Conservation (phyloP, 768 basidiomycete species). For the Boletus pseudopeckii region DNA sequence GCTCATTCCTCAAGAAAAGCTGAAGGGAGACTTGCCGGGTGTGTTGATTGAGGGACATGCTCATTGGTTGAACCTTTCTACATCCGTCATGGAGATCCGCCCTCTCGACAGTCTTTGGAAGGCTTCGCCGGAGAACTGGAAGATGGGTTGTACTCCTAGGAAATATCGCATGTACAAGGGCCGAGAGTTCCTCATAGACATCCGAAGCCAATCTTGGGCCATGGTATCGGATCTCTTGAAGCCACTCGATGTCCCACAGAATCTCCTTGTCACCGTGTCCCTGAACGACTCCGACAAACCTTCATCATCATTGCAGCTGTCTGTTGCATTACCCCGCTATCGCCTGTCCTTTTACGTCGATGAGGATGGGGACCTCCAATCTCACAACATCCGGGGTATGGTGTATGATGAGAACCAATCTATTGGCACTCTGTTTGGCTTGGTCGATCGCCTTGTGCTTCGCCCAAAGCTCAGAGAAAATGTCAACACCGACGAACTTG, state of each 20-base stretch:
- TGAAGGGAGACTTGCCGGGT: slow-evolving; percentile 26
- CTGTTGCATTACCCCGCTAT: slow-evolving; percentile 38
- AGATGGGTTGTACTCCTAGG: slow-evolving; percentile 10
- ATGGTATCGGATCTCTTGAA: slow-evolving; percentile 26
- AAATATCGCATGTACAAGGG: slow-evolving; percentile 10
- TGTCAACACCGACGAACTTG: background rate
- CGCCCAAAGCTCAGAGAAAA: slow-evolving; percentile 20
- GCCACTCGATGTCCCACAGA: slow-evolving; percentile 23
- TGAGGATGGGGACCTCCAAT: slow-evolving; percentile 34
- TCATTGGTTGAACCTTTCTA: slow-evolving; percentile 33
- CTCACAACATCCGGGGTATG: slow-evolving; percentile 40
- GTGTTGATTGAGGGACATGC: slow-evolving; percentile 19
- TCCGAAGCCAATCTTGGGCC: slow-evolving; percentile 24
- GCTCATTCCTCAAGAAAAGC: slow-evolving; percentile 22
- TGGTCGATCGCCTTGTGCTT: slow-evolving; percentile 40
- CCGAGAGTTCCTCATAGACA: slow-evolving; percentile 20
- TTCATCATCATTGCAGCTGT: slow-evolving; percentile 12
- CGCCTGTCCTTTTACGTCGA: slow-evolving; percentile 40
- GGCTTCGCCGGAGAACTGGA: slow-evolving; percentile 27
- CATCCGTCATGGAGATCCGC: slow-evolving; percentile 25
- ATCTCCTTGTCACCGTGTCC: slow-evolving; percentile 20
- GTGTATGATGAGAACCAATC: slow-evolving; percentile 41
- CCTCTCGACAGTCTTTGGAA: slow-evolving; percentile 26
- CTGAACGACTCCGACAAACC: background rate
- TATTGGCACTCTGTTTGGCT: slow-evolving; percentile 43